Evolutionary conservation across 805 yeast genomes (phyloP).

Genomic region (Tetrapisispora arboricola): DNA sequence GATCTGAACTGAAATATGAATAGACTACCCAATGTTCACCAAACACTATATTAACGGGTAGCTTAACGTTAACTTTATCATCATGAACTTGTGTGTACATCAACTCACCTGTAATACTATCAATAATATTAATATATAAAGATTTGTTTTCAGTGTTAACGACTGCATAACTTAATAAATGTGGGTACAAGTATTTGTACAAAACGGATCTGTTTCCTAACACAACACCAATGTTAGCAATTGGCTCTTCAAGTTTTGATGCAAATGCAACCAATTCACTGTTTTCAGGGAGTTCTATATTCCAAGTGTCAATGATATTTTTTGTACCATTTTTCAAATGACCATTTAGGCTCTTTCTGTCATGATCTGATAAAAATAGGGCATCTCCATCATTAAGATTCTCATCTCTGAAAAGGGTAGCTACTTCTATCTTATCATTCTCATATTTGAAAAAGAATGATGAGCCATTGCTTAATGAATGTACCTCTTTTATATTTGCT

Average conservation of each 20-base stretch:
- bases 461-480: conserved; percentile 5
- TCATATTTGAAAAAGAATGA: conserved; percentile 12
- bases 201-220: conserved; percentile 62
- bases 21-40: conserved; percentile 83
- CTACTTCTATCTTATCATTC: conserved; percentile 8
- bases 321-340: conserved; percentile 16
- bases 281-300: conserved; percentile 18
- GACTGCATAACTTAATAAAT: conserved; percentile 45
- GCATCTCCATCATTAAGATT: conserved; percentile 9
- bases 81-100: conserved; percentile 37
- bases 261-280: conserved; percentile 35
- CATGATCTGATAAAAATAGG: conserved; percentile 14
- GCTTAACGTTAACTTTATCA: conserved; percentile 33
- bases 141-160: conserved; percentile 20
- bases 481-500: background rate
- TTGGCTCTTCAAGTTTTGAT: conserved; percentile 31
- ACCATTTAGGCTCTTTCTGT: conserved; percentile 16
- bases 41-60: conserved; percentile 41
- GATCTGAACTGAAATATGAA: conserved; percentile 44
- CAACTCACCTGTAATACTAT: conserved; percentile 59
- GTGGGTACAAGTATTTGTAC: conserved; percentile 77
- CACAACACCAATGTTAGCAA: conserved; percentile 57
- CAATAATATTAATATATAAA: conserved; percentile 46
- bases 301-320: conserved; percentile 31
- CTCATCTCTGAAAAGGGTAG: conserved; percentile 3